phyloP scores from a whole-genome alignment of 1,139 yeast genomes.

The Candida dubliniensis region DNA sequence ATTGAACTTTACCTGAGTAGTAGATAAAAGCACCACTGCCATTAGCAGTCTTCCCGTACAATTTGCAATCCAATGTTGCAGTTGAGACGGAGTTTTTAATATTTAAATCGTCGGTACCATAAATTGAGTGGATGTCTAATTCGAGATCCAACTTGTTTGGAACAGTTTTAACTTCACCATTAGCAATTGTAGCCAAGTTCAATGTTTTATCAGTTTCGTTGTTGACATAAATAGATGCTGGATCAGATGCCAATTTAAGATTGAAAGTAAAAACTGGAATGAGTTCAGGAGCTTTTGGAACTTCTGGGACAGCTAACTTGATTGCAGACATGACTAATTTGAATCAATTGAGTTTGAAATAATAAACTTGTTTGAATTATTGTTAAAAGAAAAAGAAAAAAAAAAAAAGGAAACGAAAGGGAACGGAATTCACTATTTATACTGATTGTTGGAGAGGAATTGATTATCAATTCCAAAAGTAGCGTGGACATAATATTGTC shows the following conservation, averaged over 20 bases:
- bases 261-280: constrained; percentile 33
- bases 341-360: not conserved
- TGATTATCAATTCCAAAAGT: too few relatives aligned
- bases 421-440: too few relatives aligned
- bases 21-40: constrained; percentile 40
- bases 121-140: constrained; percentile 24
- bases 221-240: constrained; percentile 18
- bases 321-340: constrained; percentile 9
- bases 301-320: constrained; percentile 11
- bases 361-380: not conserved
- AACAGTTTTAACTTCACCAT: constrained; percentile 32
- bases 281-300: constrained; percentile 23
- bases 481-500: too few relatives aligned
- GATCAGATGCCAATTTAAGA: constrained; percentile 22
- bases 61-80: constrained; percentile 48
- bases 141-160: constrained; percentile 30
- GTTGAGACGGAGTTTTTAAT: constrained; percentile 27
- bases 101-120: constrained; percentile 51
- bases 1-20: constrained; percentile 48
- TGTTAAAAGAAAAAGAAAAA: not conserved
- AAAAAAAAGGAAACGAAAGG: too few relatives aligned
- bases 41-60: constrained; percentile 43
- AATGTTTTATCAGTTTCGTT: constrained; percentile 18
- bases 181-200: constrained; percentile 22
- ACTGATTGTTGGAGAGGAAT: too few relatives aligned